Base-by-base conservation (phyloP, 257 asterid species). In the Penstemon newberryi region DNA sequence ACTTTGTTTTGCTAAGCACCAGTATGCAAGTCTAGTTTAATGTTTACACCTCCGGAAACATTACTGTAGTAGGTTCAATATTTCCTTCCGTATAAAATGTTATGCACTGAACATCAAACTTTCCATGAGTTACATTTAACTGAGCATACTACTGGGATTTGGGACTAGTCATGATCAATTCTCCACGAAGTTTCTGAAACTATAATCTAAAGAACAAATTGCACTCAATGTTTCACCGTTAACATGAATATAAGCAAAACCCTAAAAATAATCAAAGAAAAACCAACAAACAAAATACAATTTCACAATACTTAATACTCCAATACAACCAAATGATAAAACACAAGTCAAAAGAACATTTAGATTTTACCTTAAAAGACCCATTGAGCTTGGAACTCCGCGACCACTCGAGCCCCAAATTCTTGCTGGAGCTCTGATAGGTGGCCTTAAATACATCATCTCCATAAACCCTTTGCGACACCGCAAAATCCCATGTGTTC, bases 401-500 rank as follows among this genome's bases (percentile, higher is more conserved):
- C 0, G 86, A 77, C 99, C 99, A 93, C 79, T 90, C 96, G 13
- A 93, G 84, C 73, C 92, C 96, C 86, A 93, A 80, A 71, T 88
- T 82, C 85, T 77, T 90, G 73, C 77, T 82, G 12, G 89, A 80
- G 2, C 96, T 80, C 84, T 90, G 97, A 76, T 90, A 93, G 12
- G 96, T 83, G 75, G 94, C 96, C 85, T 69, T 84, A 61, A 93
- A 60, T 57, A 88, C 79, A 68, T 88, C 96, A 57, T 80, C 89
- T 15, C 86, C 96, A 59, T 77, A 89, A 52, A 84, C 83, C 77
- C 75, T 89, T 69, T 84, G 86, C 3, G 92, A 73, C 53, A 90
- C 75, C 3, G 88, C 80, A 45, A 94, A 94, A 77, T 94, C 97
- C 97, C 99, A 94, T 0, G 91, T 77, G 70, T 87, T 87, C 82